A percentile compares a stretch with the other conserved stretches of the same genome.
Conservation (phyloP, 441 rosid species). For the Rhodomyrtus psidioides region DNA sequence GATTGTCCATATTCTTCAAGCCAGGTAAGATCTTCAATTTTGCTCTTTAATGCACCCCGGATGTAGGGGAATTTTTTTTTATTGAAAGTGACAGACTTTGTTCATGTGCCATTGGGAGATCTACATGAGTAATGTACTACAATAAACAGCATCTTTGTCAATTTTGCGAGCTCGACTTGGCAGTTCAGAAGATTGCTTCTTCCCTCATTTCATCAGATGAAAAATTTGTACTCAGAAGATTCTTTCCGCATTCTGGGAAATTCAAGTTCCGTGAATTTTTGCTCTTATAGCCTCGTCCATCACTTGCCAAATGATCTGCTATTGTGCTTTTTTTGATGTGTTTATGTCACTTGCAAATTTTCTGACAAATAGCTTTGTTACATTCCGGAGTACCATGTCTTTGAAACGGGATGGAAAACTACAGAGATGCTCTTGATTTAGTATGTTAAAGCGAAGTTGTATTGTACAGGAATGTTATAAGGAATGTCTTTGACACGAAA, state of each 20-base stretch:
- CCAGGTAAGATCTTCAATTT: constrained; percentile 43
- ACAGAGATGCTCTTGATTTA: background rate
- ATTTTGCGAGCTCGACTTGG: background rate
- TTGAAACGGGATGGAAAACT: background rate
- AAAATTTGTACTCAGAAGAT: background rate
- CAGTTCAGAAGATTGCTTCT: background rate
- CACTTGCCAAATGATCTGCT: background rate
- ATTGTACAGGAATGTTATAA: background rate
- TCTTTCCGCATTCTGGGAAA: background rate
- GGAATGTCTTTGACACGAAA: background rate
- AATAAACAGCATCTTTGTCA: background rate
- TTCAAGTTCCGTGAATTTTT: background rate
- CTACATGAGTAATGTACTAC: background rate
- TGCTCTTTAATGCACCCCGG: background rate
- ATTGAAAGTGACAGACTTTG: background rate
- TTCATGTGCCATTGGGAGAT: background rate
- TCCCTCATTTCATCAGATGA: background rate
- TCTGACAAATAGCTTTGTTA: background rate
- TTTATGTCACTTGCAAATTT: background rate
- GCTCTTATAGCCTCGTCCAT: background rate
- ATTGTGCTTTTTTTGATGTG: background rate
- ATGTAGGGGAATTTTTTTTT: background rate
- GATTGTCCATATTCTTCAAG: constrained; percentile 95
- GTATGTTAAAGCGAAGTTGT: background rate
- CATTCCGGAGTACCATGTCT: background rate